Percentiles rank a stretch among this genome's conserved stretches.
These are phyloP conservation scores for Botryotinia convoluta DNA, from an alignment of 2,329 filamentous ascomycete genomes.

Conservation along the genomic window DNA sequence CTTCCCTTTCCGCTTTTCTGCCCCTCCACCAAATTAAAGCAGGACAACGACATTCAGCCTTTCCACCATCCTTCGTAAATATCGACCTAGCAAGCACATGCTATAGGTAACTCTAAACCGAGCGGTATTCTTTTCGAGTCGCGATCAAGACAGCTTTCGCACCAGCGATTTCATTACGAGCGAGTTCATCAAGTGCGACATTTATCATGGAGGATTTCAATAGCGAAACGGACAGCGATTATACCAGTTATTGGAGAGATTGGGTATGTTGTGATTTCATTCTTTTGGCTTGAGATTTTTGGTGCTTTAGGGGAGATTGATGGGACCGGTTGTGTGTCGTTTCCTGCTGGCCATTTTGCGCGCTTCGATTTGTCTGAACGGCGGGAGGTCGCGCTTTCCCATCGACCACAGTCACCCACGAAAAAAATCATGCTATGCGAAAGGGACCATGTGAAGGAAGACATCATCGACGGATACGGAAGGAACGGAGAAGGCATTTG, in stretches of 20 bases:
- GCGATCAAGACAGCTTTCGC: background rate
- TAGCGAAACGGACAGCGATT: conserved; percentile 97
- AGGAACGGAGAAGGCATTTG: background rate
- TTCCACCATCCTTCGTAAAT: conserved; percentile 7
- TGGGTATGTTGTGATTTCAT: conserved; percentile 66
- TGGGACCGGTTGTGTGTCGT: background rate
- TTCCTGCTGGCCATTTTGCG: background rate
- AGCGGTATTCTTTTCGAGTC: background rate
- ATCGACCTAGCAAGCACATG: conserved; percentile 35
- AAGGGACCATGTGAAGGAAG: background rate
- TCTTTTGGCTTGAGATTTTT: conserved; percentile 21
- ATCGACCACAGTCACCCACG: background rate
- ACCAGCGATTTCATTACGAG: background rate
- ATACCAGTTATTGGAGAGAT: conserved; percentile 98
- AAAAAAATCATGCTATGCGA: background rate
- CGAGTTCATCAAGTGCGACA: conserved; percentile 15
- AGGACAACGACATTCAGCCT: conserved; percentile 19
- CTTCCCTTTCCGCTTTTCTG: conserved; percentile 8
- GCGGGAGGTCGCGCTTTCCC: background rate
- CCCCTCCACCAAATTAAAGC: conserved; percentile 21
- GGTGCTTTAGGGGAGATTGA: conserved; percentile 1
- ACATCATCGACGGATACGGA: background rate
- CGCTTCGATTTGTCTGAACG: background rate
- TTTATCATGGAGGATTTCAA: conserved; percentile 88
- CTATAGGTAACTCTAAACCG: conserved; percentile 22